Evolutionary conservation across 2,329 filamentous ascomycete species (phyloP), one percentile per base, ranked within the genome.

Genomic region (Grosmannia serpens): DNA sequence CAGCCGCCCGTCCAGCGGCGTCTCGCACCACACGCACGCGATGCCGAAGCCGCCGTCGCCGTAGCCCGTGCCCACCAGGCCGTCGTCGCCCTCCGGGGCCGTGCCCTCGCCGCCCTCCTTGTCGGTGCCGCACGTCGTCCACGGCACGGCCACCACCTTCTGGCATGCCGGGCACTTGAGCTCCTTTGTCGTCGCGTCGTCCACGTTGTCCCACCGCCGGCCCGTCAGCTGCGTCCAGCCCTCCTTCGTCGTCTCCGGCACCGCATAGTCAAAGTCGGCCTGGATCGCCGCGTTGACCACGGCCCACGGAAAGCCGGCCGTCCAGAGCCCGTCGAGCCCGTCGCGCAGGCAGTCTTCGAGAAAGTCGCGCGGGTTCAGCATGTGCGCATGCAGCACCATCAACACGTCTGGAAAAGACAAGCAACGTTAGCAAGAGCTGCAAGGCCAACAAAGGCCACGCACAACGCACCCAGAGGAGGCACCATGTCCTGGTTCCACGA

Each of bases 321-420:
- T 71, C 85, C 87, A 91, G 2, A 81, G 68, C 31, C 79, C 73
- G 58, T 75, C 74, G 2, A 76, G 64, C 0, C 81, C 82, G 31
- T 75, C 70, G 9, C 86, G 78, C 58, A 90, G 73, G 65, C 83
- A 84, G 67, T 92, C 88, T 65, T 91, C 87, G 4, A 90, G 78
- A 66, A 85, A 91, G n/a, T 74, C 75, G 47, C 85, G 76, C 0
- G 88, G 88, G 64, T 91, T 91, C 3, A 92, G 79, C 81, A 89
- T 86, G 66, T 89, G 88, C 0, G 86, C 75, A 69, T 92, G 88
- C 84, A 86, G 88, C 0, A 91, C 84, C 85, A 91, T 88, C 24
- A 91, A 70, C 0, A 91, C 81, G 70, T 91, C 88, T 77, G 15
- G 41, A 0, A 0, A 11, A 7, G 15, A 17, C 4, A 3, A 17